These are phyloP conservation scores for Fonsecaea erecta DNA, from an alignment of 2,329 filamentous ascomycete species.

Conservation along the genomic window DNA sequence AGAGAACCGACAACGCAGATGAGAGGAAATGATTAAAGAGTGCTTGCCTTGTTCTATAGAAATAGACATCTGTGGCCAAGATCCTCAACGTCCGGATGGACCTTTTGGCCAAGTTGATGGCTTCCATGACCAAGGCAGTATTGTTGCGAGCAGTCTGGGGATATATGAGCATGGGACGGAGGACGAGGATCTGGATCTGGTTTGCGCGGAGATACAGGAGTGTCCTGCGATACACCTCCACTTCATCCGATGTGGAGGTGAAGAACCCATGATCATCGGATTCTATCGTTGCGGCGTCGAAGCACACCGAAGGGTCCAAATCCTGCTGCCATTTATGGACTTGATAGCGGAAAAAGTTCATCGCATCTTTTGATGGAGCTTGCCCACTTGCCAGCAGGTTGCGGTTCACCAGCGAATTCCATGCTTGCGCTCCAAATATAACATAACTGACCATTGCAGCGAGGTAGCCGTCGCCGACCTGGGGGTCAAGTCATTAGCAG, in stretches of 20 bases:
- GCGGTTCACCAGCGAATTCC: slow-evolving; percentile 17
- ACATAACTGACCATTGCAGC: slow-evolving; percentile 18
- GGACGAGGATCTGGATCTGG: slow-evolving; percentile 19
- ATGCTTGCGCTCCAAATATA: slow-evolving; percentile 16
- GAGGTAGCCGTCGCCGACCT: slow-evolving; percentile 13
- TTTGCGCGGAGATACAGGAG: slow-evolving; percentile 19
- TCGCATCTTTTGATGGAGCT: slow-evolving; percentile 8
- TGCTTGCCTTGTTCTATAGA: slow-evolving; percentile 19
- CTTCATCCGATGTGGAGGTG: slow-evolving; percentile 1
- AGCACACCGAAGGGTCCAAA: slow-evolving; percentile 15
- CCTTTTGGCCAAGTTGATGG: slow-evolving; percentile 13
- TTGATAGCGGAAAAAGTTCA: slow-evolving; percentile 15
- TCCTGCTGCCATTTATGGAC: slow-evolving; percentile 20
- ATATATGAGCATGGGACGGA: slow-evolving; percentile 21
- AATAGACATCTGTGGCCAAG: neutral
- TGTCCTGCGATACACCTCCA: slow-evolving; percentile 16
- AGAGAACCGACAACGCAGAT: slow-evolving; percentile 15
- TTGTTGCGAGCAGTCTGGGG: slow-evolving; percentile 15
- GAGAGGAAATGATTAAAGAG: slow-evolving; percentile 22
- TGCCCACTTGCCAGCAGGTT: slow-evolving; percentile 9
- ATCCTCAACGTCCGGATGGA: slow-evolving; percentile 9
- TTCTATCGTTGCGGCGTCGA: slow-evolving; percentile 12
- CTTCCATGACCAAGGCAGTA: slow-evolving; percentile 9
- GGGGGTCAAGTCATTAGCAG: neutral
- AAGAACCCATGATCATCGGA: slow-evolving; percentile 14